Evolutionary conservation across 306 rosid genomes (phyloP), one percentile per base, ranked within the genome.

Genomic region (Potentilla sterilis): DNA sequence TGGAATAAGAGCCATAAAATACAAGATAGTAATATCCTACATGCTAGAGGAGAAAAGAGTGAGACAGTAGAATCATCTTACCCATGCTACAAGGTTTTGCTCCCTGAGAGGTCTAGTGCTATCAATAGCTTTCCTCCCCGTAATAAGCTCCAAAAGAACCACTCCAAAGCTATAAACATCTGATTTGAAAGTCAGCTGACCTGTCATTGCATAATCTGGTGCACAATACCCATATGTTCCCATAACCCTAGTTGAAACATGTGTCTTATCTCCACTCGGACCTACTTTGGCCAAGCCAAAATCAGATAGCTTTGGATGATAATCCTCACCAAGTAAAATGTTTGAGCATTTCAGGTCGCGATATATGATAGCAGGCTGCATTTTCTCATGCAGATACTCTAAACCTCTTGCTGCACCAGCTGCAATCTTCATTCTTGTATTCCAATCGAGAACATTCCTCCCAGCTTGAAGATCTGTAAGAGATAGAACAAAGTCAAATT

Each of bases 111-210:
- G 41, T 77, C 58, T 89, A 19, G 73, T 81, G 1, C 35, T 48
- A 77, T 95, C 97, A 37, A 89, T 83, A 8, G 93, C 92, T 77
- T 84, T 89, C 84, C 92, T 82, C 14, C 98, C 98, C 0, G 96
- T 92, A 70, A 95, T 86, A 72, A 95, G 85, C 88, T 95, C 98
- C 90, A 95, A 84, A 82, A 95, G 95, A 86, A 90, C 97, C 42
- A 95, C 97, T 11, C 97, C 98, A 14, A 95, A 90, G 85, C 96
- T 92, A 83, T 92, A 90, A 78, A 95, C 84, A 79, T 95, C 97
- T 44, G 96, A 88, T 84, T 95, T 90, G 68, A 92, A 86, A 35
- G 97, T 92, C 70, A 92, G 85, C 73, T 90, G 93, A 46, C 97
- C 96, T 0, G 97, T 92, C 91, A 82, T 87, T 37, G 92, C 90